phyloP scores from a whole-genome alignment of 2,329 filamentous ascomycete genomes.

The Calycina marina region DNA sequence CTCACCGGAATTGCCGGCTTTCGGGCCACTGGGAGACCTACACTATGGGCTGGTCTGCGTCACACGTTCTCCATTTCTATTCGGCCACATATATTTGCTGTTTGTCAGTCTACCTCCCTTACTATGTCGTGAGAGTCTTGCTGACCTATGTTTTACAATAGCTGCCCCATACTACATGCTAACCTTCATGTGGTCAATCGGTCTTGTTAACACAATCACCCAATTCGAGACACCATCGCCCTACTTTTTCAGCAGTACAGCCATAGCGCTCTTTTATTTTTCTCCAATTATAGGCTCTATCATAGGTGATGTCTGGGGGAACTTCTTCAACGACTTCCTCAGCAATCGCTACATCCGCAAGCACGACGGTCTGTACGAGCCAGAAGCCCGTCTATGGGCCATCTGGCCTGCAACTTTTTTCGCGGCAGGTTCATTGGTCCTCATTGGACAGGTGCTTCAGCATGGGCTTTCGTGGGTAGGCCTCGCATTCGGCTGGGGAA shows the following conservation, averaged over 20 bases:
- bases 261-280: slow-evolving; percentile 13
- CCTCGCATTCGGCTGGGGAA: slow-evolving; percentile 15
- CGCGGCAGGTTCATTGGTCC: slow-evolving; percentile 12
- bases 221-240: no score
- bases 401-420: slow-evolving; percentile 7
- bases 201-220: no score
- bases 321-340: slow-evolving; percentile 20
- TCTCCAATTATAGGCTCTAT: slow-evolving; percentile 16
- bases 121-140: no score
- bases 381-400: slow-evolving; percentile 5
- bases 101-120: no score
- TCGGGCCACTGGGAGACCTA: no score
- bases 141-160: no score
- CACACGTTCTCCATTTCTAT: no score
- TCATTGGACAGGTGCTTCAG: slow-evolving; percentile 12
- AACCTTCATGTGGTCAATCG: slow-evolving; percentile 10
- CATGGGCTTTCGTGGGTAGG: slow-evolving; percentile 7
- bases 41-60: no score
- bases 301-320: slow-evolving; percentile 17
- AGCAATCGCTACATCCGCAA: slow-evolving; percentile 13
- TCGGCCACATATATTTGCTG: no score
- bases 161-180: no score
- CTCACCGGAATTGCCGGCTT: no score
- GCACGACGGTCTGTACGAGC: slow-evolving; percentile 6
- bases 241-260: slow-evolving; percentile 1